Evolutionary conservation across 202 grass and related monocot species (phyloP), one percentile per base, ranked within the genome.

Genomic region (Hordeum pubiflorum): DNA sequence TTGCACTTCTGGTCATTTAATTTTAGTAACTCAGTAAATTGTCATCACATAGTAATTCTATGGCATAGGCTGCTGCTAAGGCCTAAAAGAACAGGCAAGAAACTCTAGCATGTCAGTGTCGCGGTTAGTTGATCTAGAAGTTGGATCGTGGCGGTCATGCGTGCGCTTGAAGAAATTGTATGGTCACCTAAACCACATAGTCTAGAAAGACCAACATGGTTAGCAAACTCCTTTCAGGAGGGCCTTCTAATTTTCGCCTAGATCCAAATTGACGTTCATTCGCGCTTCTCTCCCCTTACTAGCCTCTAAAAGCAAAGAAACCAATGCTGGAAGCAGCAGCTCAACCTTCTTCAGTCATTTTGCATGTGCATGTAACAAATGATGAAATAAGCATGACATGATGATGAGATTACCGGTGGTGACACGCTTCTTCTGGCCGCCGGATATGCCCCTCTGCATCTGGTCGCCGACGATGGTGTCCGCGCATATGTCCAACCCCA

Each of bases 351-450:
- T 63, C 43, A 78, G 69, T 54, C 6, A 54, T 54, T 54, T 54
- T 54, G 15, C 48, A 54, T 54, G 48, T 2, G 6, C 48, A 54
- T 52, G 17, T 54, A 80, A 76, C 76, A 46, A 41, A 66, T 7
- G 63, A 64, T 81, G 24, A 90, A 21, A 14, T 12, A 78, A 48
- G 59, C 43, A 33, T 46, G 67, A 46, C 39, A 44, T 2, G 39
- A 24, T 4, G 65, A 52, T 15, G 9, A 31, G 48, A 54, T 54
- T 91, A 95, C 96, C 96, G 14, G 96, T 99, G 31, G 96, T 99
- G 85, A 99, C 96, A 8, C 92, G 92, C 76, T 99, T 95, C 92
- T 93, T 93, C 81, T 99, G 96, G 60, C 96, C 96, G 1, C 96
- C 96, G 5, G 96, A 99, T 72, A 99, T 93, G 5, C 96, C 96